These are phyloP conservation scores for Pichia sp. DNA, from an alignment of 1,139 yeast genomes.

Conservation along the genomic window DNA sequence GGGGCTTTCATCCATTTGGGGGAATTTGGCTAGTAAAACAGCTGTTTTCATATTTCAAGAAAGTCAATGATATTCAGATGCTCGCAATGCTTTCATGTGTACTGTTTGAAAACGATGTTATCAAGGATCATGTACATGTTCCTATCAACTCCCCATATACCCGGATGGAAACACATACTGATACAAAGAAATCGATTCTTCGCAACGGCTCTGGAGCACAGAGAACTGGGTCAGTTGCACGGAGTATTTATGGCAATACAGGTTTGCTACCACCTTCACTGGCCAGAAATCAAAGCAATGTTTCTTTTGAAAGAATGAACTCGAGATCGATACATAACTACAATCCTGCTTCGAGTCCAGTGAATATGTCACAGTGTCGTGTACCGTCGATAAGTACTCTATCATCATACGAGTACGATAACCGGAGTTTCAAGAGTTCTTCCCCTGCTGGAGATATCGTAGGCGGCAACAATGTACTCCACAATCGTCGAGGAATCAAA, in stretches of 20 bases:
- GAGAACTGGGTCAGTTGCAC: background rate
- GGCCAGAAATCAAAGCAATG: slow-evolving; percentile 13
- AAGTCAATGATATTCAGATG: slow-evolving; percentile 73
- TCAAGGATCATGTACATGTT: slow-evolving; percentile 30
- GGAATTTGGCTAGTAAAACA: slow-evolving; percentile 64
- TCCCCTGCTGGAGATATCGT: slow-evolving; percentile 30
- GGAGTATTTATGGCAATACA: background rate
- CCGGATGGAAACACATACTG: slow-evolving; percentile 21
- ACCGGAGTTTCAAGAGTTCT: slow-evolving; percentile 31
- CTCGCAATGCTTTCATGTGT: slow-evolving; percentile 84
- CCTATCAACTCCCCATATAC: slow-evolving; percentile 50
- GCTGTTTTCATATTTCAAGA: slow-evolving; percentile 62
- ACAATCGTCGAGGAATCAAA: slow-evolving; percentile 24
- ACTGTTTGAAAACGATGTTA: slow-evolving; percentile 40
- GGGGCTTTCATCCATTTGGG: slow-evolving; percentile 87
- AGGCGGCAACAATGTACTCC: slow-evolving; percentile 2
- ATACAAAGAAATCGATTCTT: slow-evolving; percentile 5
- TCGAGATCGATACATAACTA: slow-evolving; percentile 18
- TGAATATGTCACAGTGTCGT: slow-evolving; percentile 13
- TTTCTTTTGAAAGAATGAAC: slow-evolving; percentile 23
- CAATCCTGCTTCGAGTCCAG: slow-evolving; percentile 16
- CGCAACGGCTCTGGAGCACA: background rate
- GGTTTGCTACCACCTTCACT: background rate
- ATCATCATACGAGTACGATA: slow-evolving; percentile 32
- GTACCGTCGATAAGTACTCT: slow-evolving; percentile 27